Evolutionary conservation across 495 filamentous ascomycete genomes (phyloP), one percentile per base, ranked within the genome.

Genomic region (Hypoxylon cercidicola): DNA sequence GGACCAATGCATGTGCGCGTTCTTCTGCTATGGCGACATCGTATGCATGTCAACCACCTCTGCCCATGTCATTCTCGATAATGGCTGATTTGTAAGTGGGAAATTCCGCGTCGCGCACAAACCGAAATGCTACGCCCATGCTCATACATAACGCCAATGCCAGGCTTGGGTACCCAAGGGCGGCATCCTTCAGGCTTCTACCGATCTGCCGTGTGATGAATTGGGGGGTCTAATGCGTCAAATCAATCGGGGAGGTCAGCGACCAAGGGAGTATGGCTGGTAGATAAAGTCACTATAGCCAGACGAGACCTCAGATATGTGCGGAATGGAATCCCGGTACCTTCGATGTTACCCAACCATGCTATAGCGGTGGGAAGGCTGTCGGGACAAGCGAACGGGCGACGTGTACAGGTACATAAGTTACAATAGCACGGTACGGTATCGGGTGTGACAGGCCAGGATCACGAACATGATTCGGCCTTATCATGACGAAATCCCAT

Each of bases 121-220:
- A 59, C 25, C 25, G 25, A 60, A 55, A 55, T 60, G 23, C 62
- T 50, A 60, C 44, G 39, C 15, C 15, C n/a, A 35, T 50, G 47
- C 28, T 16, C 34, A 32, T 49, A 23, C 21, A n/a, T n/a, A n/a
- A n/a, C 12, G 16, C 1, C 34, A 18, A 4, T 18, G 49, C 4
- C 3, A 28, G n/a, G 25, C 37, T 60, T 55, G 16, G 50, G 20
- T 55, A 43, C 21, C 53, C 49, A 52, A 60, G 55, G 19, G 45
- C 39, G 53, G 55, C 47, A 68, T 54, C 49, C 53, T 46, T 52
- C 60, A 60, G 40, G 60, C 54, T 46, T 55, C 48, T 59, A 51
- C 60, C 60, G 66, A 69, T 69, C 60, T 69, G 66, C 60, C 66
- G 66, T 69, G 60, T 61, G 60, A 69, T 61, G 60, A 20, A 53